phyloP scores from a whole-genome alignment of 129 eudicot genomes.

The Pulicaria dysenterica region DNA sequence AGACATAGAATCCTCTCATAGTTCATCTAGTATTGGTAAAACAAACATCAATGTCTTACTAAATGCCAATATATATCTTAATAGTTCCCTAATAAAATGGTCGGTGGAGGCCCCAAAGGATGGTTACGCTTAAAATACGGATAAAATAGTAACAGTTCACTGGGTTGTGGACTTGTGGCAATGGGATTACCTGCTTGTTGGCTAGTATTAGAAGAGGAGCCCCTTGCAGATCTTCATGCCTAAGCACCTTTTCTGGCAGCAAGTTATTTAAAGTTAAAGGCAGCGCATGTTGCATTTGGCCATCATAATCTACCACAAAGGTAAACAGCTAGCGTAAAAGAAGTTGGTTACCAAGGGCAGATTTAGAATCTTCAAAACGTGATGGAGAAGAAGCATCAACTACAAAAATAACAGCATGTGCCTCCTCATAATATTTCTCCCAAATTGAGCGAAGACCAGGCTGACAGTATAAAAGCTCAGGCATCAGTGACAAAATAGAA shows the following conservation, averaged over 20 bases:
- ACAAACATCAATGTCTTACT: background rate
- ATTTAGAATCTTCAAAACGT: conserved; percentile 93
- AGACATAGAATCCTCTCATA: no score
- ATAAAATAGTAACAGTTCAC: conserved; percentile 3
- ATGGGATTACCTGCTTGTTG: conserved; percentile 83
- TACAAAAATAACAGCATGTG: conserved; percentile 94
- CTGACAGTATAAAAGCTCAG: conserved; percentile 45
- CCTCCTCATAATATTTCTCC: conserved; percentile 99
- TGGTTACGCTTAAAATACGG: no score
- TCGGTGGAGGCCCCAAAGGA: no score
- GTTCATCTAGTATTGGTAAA: conserved; percentile 6
- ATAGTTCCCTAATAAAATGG: no score
- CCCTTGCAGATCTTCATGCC: conserved; percentile 95
- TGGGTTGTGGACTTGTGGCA: conserved; percentile 11
- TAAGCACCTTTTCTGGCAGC: conserved; percentile 82
- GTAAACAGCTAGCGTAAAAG: conserved; percentile 11
- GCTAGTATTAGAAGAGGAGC: conserved; percentile 95
- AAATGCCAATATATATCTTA: background rate
- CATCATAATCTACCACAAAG: conserved; percentile 4
- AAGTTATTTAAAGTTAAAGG: conserved; percentile 14
- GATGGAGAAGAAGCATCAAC: conserved; percentile 91
- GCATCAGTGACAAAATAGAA: conserved; percentile 25
- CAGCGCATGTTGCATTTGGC: background rate
- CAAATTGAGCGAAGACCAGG: conserved; percentile 99
- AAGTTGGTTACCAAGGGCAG: conserved; percentile 71